Base-by-base conservation (phyloP, 768 basidiomycete genomes). In the Naganishia kalamii region DNA sequence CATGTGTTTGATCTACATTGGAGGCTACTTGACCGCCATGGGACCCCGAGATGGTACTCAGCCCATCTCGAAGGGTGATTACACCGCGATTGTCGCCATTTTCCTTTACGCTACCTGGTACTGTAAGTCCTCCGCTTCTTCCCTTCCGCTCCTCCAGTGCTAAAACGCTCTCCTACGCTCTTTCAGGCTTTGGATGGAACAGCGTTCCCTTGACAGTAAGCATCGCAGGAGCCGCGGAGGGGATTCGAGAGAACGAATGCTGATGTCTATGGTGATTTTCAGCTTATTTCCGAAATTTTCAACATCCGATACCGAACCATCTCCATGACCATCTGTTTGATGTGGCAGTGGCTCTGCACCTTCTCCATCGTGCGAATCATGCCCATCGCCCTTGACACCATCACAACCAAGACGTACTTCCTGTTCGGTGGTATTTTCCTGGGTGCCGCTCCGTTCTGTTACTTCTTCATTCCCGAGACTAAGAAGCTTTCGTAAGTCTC, bases 201-300 rank as follows among this genome's bases (percentile, higher is more conserved):
- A 54, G 51, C 10, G 51, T 64, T 17, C 47, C 43, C 29, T n/a
- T 61, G n/a, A n/a, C n/a, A n/a, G n/a, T n/a, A n/a, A n/a, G n/a
- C n/a, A n/a, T n/a, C n/a, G n/a, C n/a, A n/a, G n/a, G n/a, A n/a
- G n/a, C n/a, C n/a, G n/a, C n/a, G n/a, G n/a, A n/a, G n/a, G n/a
- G n/a, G n/a, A n/a, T n/a, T n/a, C n/a, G n/a, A n/a, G n/a, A n/a
- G n/a, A n/a, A n/a, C n/a, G n/a, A n/a, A n/a, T n/a, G n/a, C n/a
- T n/a, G n/a, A n/a, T n/a, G n/a, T n/a, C n/a, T 21, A 7, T 21
- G n/a, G n/a, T 27, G 62, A 54, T n/a, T 44, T 68, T 27, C 68
- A 62, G 6, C n/a, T 68, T 17, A 63, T 70, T 62, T 69, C 68
- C 44, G 68, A 69, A 37, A 69, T 70, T 60, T 70, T 70, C 52